Base-by-base conservation (phyloP, 345 rosid species). In the Mallotus nudiflorus region DNA sequence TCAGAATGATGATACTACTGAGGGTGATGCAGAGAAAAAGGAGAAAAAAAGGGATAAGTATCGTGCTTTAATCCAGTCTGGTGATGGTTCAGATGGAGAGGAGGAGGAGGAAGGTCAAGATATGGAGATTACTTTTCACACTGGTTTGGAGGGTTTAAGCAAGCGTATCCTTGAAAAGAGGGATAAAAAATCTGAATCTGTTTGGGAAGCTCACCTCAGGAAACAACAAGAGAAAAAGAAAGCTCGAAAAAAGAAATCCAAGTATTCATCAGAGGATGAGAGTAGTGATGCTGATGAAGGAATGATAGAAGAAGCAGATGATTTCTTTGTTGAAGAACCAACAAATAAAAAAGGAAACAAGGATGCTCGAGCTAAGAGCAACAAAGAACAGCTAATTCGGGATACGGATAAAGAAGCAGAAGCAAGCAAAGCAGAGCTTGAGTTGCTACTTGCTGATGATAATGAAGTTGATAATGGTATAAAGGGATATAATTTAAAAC, bases 41-140 rank as follows among this genome's bases (percentile, higher is more conserved):
- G 82, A 67, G 42, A 84, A 74, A 67, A 81, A 77, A 49, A 70
- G 73, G 68, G 88, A 87, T n/a, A 82, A 51, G 77, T 95, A 92
- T 82, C 85, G 78, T 52, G 86, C 92, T 65, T 83, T 95, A 73
- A 64, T 89, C 13, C 82, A 75, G 76, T 80, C 90, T 62, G 92
- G 78, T 65, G 90, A 76, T 73, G 91, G 69, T 75, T 84, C 89
- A 16, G 93, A 90, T 69, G 92, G 46, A 69, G 93, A 83, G 67
- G 76, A 71, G 72, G 82, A 83, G 70, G 86, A 83, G 2, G 80
- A 84, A 54, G 85, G 80, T 75, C 89, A 82, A 74, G 96, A 92
- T 83, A 89, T 95, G 98, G 98, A 89, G 81, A 86, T 95, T 66
- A 89, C 96, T 73, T 95, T 95, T 82, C 85, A 92, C 74, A 83